Percentiles rank a stretch among this genome's conserved stretches.
phyloP scores from a whole-genome alignment of 192 early-diverging fungal species.

The Linnemannia exigua region DNA sequence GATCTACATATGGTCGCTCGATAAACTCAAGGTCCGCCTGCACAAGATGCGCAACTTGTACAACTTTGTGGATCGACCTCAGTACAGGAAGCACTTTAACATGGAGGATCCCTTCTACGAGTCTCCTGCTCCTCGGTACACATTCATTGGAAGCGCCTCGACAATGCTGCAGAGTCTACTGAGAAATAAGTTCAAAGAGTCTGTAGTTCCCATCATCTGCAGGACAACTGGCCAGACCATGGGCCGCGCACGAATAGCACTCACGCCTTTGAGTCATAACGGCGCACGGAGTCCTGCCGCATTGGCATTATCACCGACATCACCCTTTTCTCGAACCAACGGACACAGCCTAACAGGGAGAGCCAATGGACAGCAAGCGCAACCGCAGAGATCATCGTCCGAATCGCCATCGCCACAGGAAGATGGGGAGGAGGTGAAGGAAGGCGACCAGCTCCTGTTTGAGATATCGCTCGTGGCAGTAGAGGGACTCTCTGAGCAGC shows the following conservation, averaged over 20 bases:
- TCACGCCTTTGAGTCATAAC: constrained; percentile 56
- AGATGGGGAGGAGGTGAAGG: constrained; percentile 43
- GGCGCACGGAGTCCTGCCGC: not conserved
- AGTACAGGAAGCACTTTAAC: constrained; percentile 70
- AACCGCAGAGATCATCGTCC: not conserved
- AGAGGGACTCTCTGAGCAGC: constrained; percentile 70
- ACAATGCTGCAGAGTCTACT: constrained; percentile 58
- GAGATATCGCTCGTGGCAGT: constrained; percentile 75
- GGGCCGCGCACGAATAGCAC: constrained; percentile 53
- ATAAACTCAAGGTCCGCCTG: constrained; percentile 70
- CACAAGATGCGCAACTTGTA: constrained; percentile 82
- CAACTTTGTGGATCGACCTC: constrained; percentile 70
- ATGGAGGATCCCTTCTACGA: constrained; percentile 76
- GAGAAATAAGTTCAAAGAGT: constrained; percentile 59
- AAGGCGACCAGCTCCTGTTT: constrained; percentile 71
- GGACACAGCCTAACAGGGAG: constrained; percentile 6
- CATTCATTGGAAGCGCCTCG: constrained; percentile 66
- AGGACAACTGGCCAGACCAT: constrained; percentile 59
- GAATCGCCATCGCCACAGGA: constrained; percentile 9
- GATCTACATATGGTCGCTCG: constrained; percentile 76
- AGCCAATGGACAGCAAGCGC: not conserved
- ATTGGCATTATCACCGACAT: not conserved
- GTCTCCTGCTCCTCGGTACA: constrained; percentile 63
- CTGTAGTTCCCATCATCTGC: constrained; percentile 58
- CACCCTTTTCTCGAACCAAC: not conserved